A percentile compares a stretch with the other conserved stretches of the same genome.
Evolutionary conservation across 2,329 filamentous ascomycete genomes (phyloP).

Genomic region (Ophiostoma pallidulum): DNA sequence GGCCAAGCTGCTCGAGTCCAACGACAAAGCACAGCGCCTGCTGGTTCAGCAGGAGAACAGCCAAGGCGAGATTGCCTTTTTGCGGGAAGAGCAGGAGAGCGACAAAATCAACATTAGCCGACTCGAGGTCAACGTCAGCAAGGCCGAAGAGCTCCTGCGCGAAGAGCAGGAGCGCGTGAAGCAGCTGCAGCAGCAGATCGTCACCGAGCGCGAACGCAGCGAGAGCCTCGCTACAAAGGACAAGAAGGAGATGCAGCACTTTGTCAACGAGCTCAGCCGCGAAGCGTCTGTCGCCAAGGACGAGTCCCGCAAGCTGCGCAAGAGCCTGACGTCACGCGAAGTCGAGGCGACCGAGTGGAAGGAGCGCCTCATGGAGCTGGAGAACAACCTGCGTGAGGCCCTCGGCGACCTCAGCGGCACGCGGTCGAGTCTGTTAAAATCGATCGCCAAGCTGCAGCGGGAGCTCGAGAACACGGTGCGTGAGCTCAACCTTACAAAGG

Average conservation of each 20-base stretch:
- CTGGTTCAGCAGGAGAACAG: conserved; percentile 87
- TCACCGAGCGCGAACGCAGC: conserved; percentile 72
- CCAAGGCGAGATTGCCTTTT: conserved; percentile 86
- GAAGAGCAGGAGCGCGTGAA: conserved; percentile 71
- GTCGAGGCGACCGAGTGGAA: conserved; percentile 88
- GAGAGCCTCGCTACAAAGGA: conserved; percentile 80
- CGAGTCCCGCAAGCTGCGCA: conserved; percentile 70
- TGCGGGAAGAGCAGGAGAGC: conserved; percentile 90
- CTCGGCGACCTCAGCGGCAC: conserved; percentile 83
- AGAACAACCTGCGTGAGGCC: conserved; percentile 77
- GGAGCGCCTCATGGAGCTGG: conserved; percentile 79
- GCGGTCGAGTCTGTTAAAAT: conserved; percentile 72
- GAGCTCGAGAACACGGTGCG: conserved; percentile 77
- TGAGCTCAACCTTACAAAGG: conserved; percentile 70
- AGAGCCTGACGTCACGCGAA: conserved; percentile 73
- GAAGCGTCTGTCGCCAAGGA: conserved; percentile 78
- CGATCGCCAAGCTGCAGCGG: conserved; percentile 76
- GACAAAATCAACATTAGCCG: conserved; percentile 98
- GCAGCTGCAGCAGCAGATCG: conserved; percentile 66
- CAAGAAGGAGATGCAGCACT: conserved; percentile 89
- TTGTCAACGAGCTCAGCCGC: conserved; percentile 84
- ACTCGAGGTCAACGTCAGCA: conserved; percentile 72
- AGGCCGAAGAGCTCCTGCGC: conserved; percentile 66
- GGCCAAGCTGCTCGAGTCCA: conserved; percentile 71
- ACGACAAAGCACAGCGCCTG: conserved; percentile 78